Conservation (phyloP, 164 flowering plant genomes). For the Taxillus chinensis region DNA sequence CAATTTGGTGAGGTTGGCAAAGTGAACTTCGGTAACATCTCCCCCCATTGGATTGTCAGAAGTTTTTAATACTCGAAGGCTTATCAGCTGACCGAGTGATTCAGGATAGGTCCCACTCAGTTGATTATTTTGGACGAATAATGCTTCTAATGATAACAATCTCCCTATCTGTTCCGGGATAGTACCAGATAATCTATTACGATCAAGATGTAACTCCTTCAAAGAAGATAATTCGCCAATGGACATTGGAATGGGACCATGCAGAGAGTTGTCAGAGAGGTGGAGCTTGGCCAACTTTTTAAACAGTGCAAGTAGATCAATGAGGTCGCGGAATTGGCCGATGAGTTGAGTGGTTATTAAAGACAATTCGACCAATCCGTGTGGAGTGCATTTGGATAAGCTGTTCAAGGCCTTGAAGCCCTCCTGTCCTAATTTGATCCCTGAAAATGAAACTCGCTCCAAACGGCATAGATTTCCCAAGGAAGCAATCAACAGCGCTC, state of each 20-base stretch:
- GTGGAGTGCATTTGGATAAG: not conserved
- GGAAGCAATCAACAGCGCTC: not conserved
- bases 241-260: too few relatives aligned
- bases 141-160: not conserved
- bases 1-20: not conserved
- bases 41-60: not conserved
- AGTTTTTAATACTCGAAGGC: not conserved
- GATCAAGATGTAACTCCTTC: too few relatives aligned
- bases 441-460: not conserved
- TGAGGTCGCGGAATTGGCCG: not conserved
- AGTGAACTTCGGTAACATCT: not conserved
- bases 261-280: not conserved
- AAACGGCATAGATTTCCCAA: not conserved
- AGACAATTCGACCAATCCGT: not conserved
- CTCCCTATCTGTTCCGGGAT: not conserved
- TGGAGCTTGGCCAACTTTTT: not conserved
- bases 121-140: not conserved
- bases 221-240: too few relatives aligned
- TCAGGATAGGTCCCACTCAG: not conserved
- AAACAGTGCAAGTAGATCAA: not conserved
- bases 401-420: not conserved
- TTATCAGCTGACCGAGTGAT: not conserved
- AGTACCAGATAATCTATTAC: not conserved
- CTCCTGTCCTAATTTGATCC: not conserved
- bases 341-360: not conserved